Percentiles rank a stretch among this genome's conserved stretches.
These are phyloP conservation scores for Colletotrichum camelliae DNA, from an alignment of 2,329 filamentous ascomycete genomes.

Conservation along the genomic window DNA sequence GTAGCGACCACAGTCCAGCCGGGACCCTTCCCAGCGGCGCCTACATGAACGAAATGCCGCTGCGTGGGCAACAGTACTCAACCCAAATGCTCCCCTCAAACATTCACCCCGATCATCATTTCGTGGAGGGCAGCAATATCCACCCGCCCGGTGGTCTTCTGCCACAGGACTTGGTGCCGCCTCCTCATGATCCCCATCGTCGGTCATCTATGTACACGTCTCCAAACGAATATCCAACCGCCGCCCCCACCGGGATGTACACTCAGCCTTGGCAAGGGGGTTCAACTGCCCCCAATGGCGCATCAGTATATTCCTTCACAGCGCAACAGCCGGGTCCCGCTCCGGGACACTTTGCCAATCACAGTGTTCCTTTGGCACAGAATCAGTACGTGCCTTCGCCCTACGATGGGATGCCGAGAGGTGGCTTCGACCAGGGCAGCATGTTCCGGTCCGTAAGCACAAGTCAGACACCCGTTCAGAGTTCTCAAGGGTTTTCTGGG, in stretches of 20 bases:
- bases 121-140: constrained; percentile 42
- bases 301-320: constrained; percentile 52
- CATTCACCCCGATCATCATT: constrained; percentile 43
- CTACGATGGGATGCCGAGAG: constrained; percentile 39
- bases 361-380: constrained; percentile 36
- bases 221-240: constrained; percentile 49
- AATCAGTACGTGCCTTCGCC: constrained; percentile 37
- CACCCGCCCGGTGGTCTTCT: constrained; percentile 40
- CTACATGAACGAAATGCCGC: constrained; percentile 49
- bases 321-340: constrained; percentile 39
- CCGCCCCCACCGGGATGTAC: constrained; percentile 46
- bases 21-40: constrained; percentile 35
- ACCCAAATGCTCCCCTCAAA: constrained; percentile 48
- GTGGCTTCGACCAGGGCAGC: constrained; percentile 34
- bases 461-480: constrained; percentile 31
- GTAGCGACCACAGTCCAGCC: constrained; percentile 41
- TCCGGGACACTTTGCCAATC: constrained; percentile 34
- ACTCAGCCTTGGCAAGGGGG: constrained; percentile 48
- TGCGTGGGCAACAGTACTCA: constrained; percentile 46
- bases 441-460: constrained; percentile 40
- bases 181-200: constrained; percentile 49
- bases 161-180: constrained; percentile 51
- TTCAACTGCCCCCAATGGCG: constrained; percentile 44
- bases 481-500: constrained; percentile 35
- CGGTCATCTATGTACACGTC: constrained; percentile 50